phyloP scores from a whole-genome alignment of 371 early-diverging fungal genomes.

The Synchytrium microbalum region DNA sequence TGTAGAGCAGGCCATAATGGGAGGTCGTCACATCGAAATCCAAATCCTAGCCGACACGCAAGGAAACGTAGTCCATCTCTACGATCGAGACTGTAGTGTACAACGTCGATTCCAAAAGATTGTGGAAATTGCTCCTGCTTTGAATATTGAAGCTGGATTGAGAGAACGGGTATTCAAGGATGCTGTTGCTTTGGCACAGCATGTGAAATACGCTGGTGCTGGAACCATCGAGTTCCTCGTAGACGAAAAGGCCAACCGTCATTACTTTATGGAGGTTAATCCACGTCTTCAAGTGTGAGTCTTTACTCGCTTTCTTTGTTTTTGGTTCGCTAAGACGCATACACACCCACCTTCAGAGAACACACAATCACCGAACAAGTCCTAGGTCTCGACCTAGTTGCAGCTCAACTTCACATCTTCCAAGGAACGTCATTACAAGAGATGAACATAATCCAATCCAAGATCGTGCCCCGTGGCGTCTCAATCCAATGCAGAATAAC shows the following conservation, averaged over 20 bases:
- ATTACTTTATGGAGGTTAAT: constrained; percentile 89
- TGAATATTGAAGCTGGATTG: constrained; percentile 23
- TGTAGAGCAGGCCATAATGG: constrained; percentile 76
- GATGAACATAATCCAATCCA: no score
- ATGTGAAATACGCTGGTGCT: constrained; percentile 80
- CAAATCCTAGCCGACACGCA: constrained; percentile 28
- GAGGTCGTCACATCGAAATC: constrained; percentile 86
- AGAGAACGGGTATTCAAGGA: constrained; percentile 63
- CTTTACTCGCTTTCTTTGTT: no score
- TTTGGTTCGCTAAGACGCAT: no score
- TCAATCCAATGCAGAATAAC: no score
- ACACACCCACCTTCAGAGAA: no score
- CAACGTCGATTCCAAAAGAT: constrained; percentile 93
- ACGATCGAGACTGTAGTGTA: constrained; percentile 87
- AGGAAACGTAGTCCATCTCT: constrained; percentile 72
- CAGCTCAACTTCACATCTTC: no score
- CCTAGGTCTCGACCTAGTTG: no score
- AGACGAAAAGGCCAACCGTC: constrained; percentile 56
- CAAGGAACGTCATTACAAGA: no score
- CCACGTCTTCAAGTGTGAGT: constrained; percentile 38
- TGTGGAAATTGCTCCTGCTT: constrained; percentile 80
- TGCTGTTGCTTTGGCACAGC: constrained; percentile 72
- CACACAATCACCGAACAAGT: no score
- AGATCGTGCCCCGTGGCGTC: no score
- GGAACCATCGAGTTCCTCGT: constrained; percentile 88